Conservation (phyloP, 2,329 filamentous ascomycete genomes). For the Fusarium sororula region DNA sequence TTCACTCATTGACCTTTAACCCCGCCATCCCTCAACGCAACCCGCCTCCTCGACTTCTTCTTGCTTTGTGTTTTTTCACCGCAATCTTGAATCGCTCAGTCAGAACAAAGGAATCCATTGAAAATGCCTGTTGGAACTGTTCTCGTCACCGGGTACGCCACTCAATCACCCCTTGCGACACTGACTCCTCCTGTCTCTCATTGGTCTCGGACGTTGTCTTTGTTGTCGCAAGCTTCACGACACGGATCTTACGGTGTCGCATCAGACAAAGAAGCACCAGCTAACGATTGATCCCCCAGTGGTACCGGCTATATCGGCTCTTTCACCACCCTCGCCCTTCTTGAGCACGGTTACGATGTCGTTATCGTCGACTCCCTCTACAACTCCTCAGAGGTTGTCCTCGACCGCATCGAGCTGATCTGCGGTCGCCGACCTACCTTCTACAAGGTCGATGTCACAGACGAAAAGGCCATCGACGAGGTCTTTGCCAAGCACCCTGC, state of each 20-base stretch:
- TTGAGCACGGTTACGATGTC: slow-evolving; percentile 94
- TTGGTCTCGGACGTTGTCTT: slow-evolving; percentile 1
- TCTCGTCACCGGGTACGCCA: slow-evolving; percentile 83
- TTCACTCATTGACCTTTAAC: slow-evolving; percentile 19
- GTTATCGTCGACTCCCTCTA: slow-evolving; percentile 96
- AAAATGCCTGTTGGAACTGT: slow-evolving; percentile 86
- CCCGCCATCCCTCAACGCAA: slow-evolving; percentile 28
- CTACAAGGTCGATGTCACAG: slow-evolving; percentile 86
- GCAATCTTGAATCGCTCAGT: slow-evolving; percentile 25
- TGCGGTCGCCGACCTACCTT: slow-evolving; percentile 87
- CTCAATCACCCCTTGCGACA: slow-evolving; percentile 23
- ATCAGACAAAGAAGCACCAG: slow-evolving; percentile 15
- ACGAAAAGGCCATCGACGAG: slow-evolving; percentile 82
- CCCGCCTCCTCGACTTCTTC: slow-evolving; percentile 6
- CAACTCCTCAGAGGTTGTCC: slow-evolving; percentile 91
- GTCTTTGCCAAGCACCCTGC: slow-evolving; percentile 90
- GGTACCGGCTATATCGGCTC: slow-evolving; percentile 99
- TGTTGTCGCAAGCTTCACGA: slow-evolving; percentile 28
- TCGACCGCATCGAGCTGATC: slow-evolving; percentile 96
- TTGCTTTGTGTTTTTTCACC: slow-evolving; percentile 29
- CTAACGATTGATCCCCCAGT: slow-evolving; percentile 60
- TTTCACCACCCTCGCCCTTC: slow-evolving; percentile 91
- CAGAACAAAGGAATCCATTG: slow-evolving; percentile 36
- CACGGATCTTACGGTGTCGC: slow-evolving; percentile 16
- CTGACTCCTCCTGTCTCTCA: background rate